phyloP scores from a whole-genome alignment of 192 early-diverging fungal genomes.

The Anaeromyces robustus region DNA sequence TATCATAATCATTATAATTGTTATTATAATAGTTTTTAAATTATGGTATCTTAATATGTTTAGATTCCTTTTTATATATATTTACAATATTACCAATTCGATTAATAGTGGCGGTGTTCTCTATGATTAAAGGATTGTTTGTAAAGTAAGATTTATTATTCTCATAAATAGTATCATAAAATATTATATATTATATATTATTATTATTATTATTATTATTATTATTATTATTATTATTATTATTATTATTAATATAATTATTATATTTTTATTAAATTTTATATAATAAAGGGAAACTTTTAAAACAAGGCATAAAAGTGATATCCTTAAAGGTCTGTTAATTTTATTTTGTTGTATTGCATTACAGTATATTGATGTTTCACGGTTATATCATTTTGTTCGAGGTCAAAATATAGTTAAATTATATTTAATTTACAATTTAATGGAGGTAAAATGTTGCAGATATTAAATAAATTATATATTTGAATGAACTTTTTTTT shows the following conservation, averaged over 20 bases:
- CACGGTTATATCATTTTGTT: constrained; percentile 83
- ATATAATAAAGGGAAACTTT: constrained; percentile 14
- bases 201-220: not conserved
- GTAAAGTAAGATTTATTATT: constrained; percentile 14
- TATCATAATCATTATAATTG: not conserved
- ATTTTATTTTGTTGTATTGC: constrained; percentile 57
- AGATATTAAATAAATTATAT: too few relatives aligned
- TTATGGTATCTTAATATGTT: constrained; percentile 79
- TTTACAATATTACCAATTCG: constrained; percentile 88
- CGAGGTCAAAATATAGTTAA: constrained; percentile 93
- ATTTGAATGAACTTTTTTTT: too few relatives aligned
- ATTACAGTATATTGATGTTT: constrained; percentile 69
- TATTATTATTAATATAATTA: constrained; percentile 8
- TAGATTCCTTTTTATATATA: constrained; percentile 88
- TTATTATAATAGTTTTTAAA: constrained; percentile 50
- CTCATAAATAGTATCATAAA: not conserved
- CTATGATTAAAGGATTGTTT: constrained; percentile 17
- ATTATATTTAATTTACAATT: constrained; percentile 93
- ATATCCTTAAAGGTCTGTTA: constrained; percentile 75
- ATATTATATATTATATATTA: not conserved
- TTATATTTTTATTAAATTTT: constrained; percentile 1
- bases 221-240: constrained; percentile 7
- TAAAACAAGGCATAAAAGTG: constrained; percentile 69
- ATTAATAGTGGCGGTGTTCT: constrained; percentile 49
- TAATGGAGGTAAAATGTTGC: constrained; percentile 57